Base-by-base conservation (phyloP, 2,329 filamentous ascomycete species). In the Paecilomyces dactylethromorphus region DNA sequence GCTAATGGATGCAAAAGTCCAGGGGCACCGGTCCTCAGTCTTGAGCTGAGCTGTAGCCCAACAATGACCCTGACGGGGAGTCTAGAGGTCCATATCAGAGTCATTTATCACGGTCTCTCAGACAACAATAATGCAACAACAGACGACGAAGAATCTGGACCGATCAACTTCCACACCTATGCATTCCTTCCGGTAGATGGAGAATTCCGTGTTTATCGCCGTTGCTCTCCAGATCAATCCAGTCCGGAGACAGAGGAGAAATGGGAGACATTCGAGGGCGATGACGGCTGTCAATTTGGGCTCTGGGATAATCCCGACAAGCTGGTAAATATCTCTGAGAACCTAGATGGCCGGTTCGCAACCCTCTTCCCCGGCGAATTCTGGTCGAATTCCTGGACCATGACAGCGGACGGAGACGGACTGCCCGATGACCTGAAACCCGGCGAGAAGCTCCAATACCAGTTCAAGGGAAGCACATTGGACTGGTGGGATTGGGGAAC, bases 381-480 rank as follows among this genome's bases (percentile, higher is more conserved):
- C 53, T 58, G 57, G 57, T 58, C 53, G 3, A 1, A 58, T 3
- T 55, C 2, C 26, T 58, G 57, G 57, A 50, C 53, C 6, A 26
- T 55, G 15, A 5, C 15, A n/a, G 32, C 32, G 35, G 35, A 45
- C 15, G 35, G 35, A 45, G 15, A 18, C 8, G 26, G 35, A 22
- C 15, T 22, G 26, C 56, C 56, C 35, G 35, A 55, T 11, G 57
- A 58, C 24, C 26, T 55, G 24, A 49, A 26, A 26, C 57, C 53
- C 29, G 53, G 53, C 12, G 53, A 58, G 53, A 26, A 18, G 57
- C 57, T 58, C 53, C 53, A 53, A 52, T 58, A 58, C 53, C 57
- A 55, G 26, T 55, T 58, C 29, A 55, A 32, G 24, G 57, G 57
- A 55, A 55, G 26, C 52, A 55, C 53, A 35, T 22, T 58, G 39